Conservation (phyloP, 306 rosid species). For the Cyclanthera cordifolia region DNA sequence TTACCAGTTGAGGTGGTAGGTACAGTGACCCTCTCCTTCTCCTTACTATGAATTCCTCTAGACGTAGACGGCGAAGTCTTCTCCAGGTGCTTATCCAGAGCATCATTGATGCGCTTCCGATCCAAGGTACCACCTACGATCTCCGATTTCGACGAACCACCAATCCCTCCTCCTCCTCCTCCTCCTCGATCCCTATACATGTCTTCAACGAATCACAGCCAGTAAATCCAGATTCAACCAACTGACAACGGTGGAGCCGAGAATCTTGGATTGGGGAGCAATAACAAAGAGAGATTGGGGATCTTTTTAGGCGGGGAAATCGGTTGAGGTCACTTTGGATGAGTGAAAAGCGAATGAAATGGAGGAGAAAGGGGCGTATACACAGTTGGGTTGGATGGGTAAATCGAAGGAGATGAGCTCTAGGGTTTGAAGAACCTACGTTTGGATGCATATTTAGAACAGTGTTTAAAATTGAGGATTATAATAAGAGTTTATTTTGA, state of each 20-base stretch:
- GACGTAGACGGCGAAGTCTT: constrained; percentile 50
- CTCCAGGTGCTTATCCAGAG: constrained; percentile 53
- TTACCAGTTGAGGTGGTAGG: constrained; percentile 48
- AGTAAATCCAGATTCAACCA: not conserved
- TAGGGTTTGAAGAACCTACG: constrained; percentile 52
- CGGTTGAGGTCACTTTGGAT: not conserved
- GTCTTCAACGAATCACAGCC: not conserved
- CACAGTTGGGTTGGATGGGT: constrained; percentile 52
- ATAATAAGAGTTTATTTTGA: no score
- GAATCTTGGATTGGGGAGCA: constrained; percentile 2
- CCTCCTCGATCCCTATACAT: constrained; percentile 51
- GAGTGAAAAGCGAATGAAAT: not conserved
- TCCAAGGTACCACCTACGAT: constrained; percentile 36
- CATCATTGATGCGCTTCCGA: constrained; percentile 64
- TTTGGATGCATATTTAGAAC: no score
- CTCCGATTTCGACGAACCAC: constrained; percentile 46
- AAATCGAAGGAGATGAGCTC: constrained; percentile 74
- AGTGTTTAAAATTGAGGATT: no score
- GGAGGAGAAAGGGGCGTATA: constrained; percentile 21
- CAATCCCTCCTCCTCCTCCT: constrained; percentile 19
- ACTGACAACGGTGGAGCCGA: not conserved
- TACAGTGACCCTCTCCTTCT: constrained; percentile 37
- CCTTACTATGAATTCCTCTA: constrained; percentile 31
- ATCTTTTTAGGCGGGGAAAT: not conserved
- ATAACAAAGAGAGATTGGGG: constrained; percentile 11